phyloP scores from a whole-genome alignment of 352 stramenopile species.

The Saprolegnia parasitica region DNA sequence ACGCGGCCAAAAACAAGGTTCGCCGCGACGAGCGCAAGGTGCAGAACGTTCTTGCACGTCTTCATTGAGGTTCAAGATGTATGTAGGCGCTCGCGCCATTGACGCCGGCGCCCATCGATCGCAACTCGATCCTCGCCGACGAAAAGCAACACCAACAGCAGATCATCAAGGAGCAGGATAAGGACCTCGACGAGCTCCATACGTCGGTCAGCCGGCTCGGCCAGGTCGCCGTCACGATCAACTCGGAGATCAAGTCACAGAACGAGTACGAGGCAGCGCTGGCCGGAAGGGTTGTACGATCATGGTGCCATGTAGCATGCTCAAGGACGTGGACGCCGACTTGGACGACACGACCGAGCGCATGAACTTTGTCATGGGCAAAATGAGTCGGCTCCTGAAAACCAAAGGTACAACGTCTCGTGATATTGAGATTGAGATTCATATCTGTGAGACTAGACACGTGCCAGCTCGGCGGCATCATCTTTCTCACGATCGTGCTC shows the following conservation, averaged over 20 bases:
- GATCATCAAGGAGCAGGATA: conserved; percentile 66
- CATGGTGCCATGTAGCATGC: conserved; percentile 46
- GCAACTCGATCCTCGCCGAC: conserved; percentile 40
- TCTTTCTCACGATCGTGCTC: conserved; percentile 61
- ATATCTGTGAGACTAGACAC: conserved; percentile 39
- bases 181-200: conserved; percentile 51
- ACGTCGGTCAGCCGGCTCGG: conserved; percentile 53
- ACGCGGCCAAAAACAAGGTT: conserved; percentile 52
- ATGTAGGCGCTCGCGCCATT: conserved; percentile 45
- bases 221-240: conserved; percentile 66
- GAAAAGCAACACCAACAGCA: conserved; percentile 58
- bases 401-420: conserved; percentile 56
- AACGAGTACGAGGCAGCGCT: conserved; percentile 54
- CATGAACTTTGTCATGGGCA: conserved; percentile 81
- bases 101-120: conserved; percentile 19
- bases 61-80: background rate
- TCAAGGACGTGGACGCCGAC: conserved; percentile 65
- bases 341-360: conserved; percentile 68
- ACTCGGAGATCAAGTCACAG: conserved; percentile 60
- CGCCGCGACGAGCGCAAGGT: conserved; percentile 66
- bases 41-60: background rate
- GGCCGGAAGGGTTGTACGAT: background rate
- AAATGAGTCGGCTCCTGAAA: conserved; percentile 69
- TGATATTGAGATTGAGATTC: background rate
- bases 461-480: conserved; percentile 69